Base-by-base conservation (phyloP, 1,284 basidiomycete genomes). In the Grifola frondosa region DNA sequence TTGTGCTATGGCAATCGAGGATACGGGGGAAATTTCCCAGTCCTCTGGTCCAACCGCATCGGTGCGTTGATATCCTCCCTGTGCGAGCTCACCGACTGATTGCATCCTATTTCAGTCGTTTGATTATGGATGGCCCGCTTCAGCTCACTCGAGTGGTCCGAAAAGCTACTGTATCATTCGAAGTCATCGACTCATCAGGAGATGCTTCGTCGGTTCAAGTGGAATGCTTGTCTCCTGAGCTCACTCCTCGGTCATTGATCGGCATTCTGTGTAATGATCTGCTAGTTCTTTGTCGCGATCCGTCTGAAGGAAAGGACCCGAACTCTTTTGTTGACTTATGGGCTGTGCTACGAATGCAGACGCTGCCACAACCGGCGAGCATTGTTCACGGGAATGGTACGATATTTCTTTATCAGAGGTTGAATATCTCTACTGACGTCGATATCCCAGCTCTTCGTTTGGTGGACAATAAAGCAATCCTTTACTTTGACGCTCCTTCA, bases 21-120 rank as follows among this genome's bases (percentile, higher is more conserved):
- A 97, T 99, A 58, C 78, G 86, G 30, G 92, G 91, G 20, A 88
- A 82, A 57, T 97, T 97, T 64, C 91, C 93, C 4, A 95, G 91
- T 46, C 95, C 97, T 9, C 74, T 99, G 30, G 97, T 99, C 21
- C 97, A 99, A 65, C 97, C 96, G 12, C 97, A 99, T 71, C 84
- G 96, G 77, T 89, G 20, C 29, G 44, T 35, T 20, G 34, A 25
- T 25, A 36, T 30, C 51, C 26, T 6, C 37, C 12, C n/a, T 37
- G 30, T 28, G 37, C 23, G 13, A 13, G n/a, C 28, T 13, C 12
- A 30, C 24, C 19, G 10, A 15, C 17, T 40, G 32, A 15, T 32
- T 38, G 16, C 44, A 35, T 36, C 37, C 28, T n/a, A 30, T 23
- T 32, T 10, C 46, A 91, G 88, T 40, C 91, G 81, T 45, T 78